phyloP scores from a whole-genome alignment of 2,329 filamentous ascomycete genomes.

The Dichotomopilus funicola region DNA sequence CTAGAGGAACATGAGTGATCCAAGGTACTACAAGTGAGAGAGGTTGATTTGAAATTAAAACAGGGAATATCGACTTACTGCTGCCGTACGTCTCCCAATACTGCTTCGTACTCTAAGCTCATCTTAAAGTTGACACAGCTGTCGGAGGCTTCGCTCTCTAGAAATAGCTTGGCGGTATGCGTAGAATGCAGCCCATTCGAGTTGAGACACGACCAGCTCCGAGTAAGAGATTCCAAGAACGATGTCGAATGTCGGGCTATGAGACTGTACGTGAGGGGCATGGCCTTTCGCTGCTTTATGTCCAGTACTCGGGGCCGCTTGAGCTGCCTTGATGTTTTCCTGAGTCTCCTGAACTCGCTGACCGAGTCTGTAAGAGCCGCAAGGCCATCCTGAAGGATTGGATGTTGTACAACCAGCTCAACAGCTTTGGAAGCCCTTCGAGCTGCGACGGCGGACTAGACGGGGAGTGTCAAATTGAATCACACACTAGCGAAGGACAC shows the following conservation, averaged over 20 bases:
- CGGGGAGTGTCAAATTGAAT: background rate
- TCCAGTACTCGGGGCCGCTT: no score
- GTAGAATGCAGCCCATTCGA: background rate
- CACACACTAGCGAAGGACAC: no score
- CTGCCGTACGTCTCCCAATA: background rate
- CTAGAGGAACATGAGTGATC: background rate
- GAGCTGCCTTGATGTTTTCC: no score
- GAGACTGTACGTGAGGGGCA: background rate
- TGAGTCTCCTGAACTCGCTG: background rate
- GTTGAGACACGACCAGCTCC: background rate
- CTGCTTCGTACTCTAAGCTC: background rate
- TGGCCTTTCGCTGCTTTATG: background rate
- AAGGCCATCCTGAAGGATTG: background rate
- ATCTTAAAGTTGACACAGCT: background rate
- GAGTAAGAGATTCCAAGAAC: background rate
- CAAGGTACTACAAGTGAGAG: background rate
- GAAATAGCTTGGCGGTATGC: background rate
- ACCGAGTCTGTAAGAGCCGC: background rate
- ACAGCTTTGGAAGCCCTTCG: background rate
- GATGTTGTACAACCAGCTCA: background rate
- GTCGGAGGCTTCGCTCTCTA: background rate
- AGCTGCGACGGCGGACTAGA: background rate
- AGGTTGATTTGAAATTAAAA: background rate
- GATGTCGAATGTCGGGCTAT: constrained; percentile 1
- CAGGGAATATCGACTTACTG: background rate